Base-by-base conservation (phyloP, 2,329 filamentous ascomycete species). In the Pyricularia sp. region DNA sequence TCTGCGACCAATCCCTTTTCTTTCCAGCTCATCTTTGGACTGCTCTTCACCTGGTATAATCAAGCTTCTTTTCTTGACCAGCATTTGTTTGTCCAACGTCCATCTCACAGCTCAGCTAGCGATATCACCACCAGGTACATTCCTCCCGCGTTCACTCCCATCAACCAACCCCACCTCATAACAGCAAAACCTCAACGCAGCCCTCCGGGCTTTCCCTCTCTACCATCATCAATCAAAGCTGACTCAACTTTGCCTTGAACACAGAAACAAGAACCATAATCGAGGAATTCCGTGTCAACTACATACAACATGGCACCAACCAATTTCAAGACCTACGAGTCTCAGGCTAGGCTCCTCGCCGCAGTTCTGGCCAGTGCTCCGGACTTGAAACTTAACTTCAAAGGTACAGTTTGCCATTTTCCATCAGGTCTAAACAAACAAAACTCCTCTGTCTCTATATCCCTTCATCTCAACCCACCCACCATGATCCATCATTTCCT, bases 301-400 rank as follows among this genome's bases (percentile, higher is more conserved):
- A n/a, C 42, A 50, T 50, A 36, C 42, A 50, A 20, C 28, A 65
- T 65, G 64, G 64, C 64, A 85, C 79, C 84, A 68, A 81, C 84
- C 17, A 88, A 87, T 72, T 90, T 88, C 78, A 85, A 84, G 71
- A 82, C 81, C 2, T 88, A 87, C 74, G 87, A 90, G 75, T 81
- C 84, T 0, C 85, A 87, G 72, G 82, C 83, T 25, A 86, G 88
- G 64, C 83, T 90, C 50, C 79, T 90, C 2, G 84, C 86, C 1
- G 87, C 88, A 5, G 83, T 90, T 28, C 78, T 90, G 0, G 88
- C 87, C 0, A 85, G 86, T 2, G 82, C 86, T 68, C 83, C 83
- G 0, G 79, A 79, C 0, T 73, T 85, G 0, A 86, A 84, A 71
- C 83, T 88, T 68, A 86, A 90, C 75, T 89, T 85, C 76, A 85